Base-by-base conservation (phyloP, 2,329 filamentous ascomycete species). In the Diaporthe sp. region DNA sequence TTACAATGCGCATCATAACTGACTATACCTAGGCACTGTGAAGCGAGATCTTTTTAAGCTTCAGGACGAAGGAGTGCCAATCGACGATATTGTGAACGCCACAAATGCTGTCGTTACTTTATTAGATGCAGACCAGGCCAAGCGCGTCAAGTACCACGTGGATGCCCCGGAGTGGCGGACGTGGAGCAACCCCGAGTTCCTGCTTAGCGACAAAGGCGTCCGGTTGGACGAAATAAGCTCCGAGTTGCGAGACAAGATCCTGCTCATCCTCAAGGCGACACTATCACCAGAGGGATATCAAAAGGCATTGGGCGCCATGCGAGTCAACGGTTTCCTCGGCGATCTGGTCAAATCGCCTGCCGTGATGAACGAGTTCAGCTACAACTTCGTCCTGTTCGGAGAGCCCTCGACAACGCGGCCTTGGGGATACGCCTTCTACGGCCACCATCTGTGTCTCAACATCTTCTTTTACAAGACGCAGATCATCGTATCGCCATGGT, bases 361-460 rank as follows among this genome's bases (percentile, higher is more conserved):
- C 8, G 89, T 95, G 70, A 91, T 94, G 88, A 95, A 95, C 83
- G 90, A 94, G 81, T 90, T 89, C 83, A 94, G 91, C 1, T 95
- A 95, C 87, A 95, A 95, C 83, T 92, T 95, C 75, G 89, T 91
- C 47, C 84, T 95, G 2, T 95, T 95, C 79, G 93, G 93, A 15
- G 82, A 82, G 13, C 92, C 92, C 0, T 92, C 90, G 0, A 80
- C 84, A 0, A 84, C 85, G 0, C 77, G 83, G 3, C 91, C 93
- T 0, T 95, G 93, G 93, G 93, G 93, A 0, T 94, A 90, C 82
- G 89, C 90, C 0, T 91, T 95, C 79, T 96, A 95, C 83, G 94
- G 94, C 9, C 94, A 96, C 81, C 94, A 96, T 78, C 86, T 96
- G 3, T 95, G 93, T 77, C 86, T 96, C 3, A 92, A 92, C 78